Base-by-base conservation (phyloP, 768 basidiomycete species). In the Lactifluus volemus region DNA sequence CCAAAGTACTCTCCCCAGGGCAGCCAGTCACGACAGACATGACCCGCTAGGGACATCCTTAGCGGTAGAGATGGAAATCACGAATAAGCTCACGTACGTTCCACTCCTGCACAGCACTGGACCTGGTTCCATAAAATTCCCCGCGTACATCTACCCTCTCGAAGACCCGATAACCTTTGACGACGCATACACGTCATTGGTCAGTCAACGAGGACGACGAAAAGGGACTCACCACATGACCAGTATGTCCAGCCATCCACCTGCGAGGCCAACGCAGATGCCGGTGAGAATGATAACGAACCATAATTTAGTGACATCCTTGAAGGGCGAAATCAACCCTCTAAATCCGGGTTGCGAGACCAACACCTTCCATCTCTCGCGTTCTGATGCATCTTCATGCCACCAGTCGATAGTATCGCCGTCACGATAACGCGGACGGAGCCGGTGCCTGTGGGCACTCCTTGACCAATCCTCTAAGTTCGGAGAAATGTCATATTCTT, bases 61-160 rank as follows among this genome's bases (percentile, higher is more conserved):
- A 68, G 42, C 49, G 44, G 36, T 42, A 53, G 12, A 29, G 32
- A 17, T n/a, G 41, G 51, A 14, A 5, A n/a, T 10, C 2, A 53
- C 50, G 39, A 45, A 49, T 50, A 44, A 21, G 53, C 41, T 36
- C 41, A 76, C 81, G 63, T 59, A 78, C 77, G 67, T 68, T 84
- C 83, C 38, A 87, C 70, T 38, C 84, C 85, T 63, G 79, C 82
- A 72, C 86, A 89, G 66, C 87, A 89, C 21, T 84, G 76, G 29
- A 84, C 81, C 69, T 84, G 82, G 65, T 85, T 88, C 70, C 86
- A 87, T 70, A 86, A 83, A 73, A 88, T 82, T 2, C 84, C 84
- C 65, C 83, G 82, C 10, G 79, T 71, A 68, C 87, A 89, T 34
- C 80, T 78, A 8, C 87, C 87, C 70, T 85, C 84, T 3, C 85